These are phyloP conservation scores for Saccharomycopsis capsularis DNA, from an alignment of 805 yeast genomes.

Conservation along the genomic window DNA sequence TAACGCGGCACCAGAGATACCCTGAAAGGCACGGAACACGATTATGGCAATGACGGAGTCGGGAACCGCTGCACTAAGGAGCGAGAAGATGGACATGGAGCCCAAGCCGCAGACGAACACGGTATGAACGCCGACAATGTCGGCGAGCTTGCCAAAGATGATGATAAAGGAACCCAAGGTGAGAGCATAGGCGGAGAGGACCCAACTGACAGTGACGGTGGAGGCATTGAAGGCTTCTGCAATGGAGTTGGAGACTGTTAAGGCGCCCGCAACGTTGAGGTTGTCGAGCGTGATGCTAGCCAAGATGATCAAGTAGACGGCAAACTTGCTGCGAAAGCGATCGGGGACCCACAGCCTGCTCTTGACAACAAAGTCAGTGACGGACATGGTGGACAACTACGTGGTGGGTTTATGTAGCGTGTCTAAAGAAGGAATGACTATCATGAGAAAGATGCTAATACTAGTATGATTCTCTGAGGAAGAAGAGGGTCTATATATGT, in stretches of 20 bases:
- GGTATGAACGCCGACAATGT: constrained; percentile 31
- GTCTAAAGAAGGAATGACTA: too few relatives aligned
- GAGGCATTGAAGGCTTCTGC: not conserved
- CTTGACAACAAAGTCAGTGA: too few relatives aligned
- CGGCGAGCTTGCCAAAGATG: constrained; percentile 36
- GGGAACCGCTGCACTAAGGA: constrained; percentile 31
- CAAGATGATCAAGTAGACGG: not conserved
- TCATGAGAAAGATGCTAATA: too few relatives aligned
- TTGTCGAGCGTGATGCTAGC: constrained; percentile 9
- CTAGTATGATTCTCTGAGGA: too few relatives aligned
- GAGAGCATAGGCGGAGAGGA: constrained; percentile 36
- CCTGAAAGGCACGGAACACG: constrained; percentile 40
- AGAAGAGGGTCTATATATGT: too few relatives aligned
- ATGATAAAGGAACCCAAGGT: constrained; percentile 40
- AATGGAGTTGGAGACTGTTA: constrained; percentile 5
- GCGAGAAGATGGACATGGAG: constrained; percentile 32
- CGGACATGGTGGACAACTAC: too few relatives aligned
- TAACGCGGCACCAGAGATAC: constrained; percentile 36
- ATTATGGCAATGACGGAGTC: constrained; percentile 31
- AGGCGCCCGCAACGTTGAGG: constrained; percentile 11
- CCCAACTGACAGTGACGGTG: constrained; percentile 30
- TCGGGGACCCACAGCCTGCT: too few relatives aligned
- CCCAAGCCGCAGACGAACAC: constrained; percentile 32
- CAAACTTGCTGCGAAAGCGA: not conserved
- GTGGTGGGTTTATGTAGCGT: too few relatives aligned